A percentile compares a stretch with the other conserved stretches of the same genome.
Conservation (phyloP, 345 rosid genomes). For the Passiflora organensis region DNA sequence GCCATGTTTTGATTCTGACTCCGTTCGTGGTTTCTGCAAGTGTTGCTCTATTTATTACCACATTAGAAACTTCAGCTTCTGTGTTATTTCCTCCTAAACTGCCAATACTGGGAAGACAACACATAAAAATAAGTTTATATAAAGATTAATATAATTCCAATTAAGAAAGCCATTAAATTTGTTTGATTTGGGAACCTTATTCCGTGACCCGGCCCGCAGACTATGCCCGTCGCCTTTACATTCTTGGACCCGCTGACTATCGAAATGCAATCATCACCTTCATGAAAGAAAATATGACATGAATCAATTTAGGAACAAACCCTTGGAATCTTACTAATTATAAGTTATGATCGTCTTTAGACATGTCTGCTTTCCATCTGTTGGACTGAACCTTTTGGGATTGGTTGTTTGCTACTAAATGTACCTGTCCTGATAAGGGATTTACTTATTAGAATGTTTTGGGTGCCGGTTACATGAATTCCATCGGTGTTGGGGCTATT, state of each 20-base stretch:
- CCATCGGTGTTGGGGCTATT: slow-evolving; percentile 94
- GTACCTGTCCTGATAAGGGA: slow-evolving; percentile 68
- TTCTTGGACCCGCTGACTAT: slow-evolving; percentile 80
- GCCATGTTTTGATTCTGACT: slow-evolving; percentile 93
- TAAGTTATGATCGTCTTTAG: no score
- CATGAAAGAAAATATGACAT: slow-evolving; percentile 7
- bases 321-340: no score
- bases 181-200: slow-evolving; percentile 56
- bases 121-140: neutral
- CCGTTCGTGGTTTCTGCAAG: slow-evolving; percentile 73
- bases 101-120: slow-evolving; percentile 84
- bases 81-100: slow-evolving; percentile 64
- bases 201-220: slow-evolving; percentile 96
- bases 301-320: neutral
- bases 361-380: no score
- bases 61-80: slow-evolving; percentile 68
- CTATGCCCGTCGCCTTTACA: slow-evolving; percentile 64
- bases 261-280: slow-evolving; percentile 95
- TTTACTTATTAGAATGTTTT: slow-evolving; percentile 51
- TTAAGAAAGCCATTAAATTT: no score
- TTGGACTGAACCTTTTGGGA: no score
- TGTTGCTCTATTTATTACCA: slow-evolving; percentile 52
- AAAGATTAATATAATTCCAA: neutral
- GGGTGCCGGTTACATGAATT: slow-evolving; percentile 63
- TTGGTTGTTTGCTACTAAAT: no score